Conservation (phyloP, 768 basidiomycete genomes). For the Leucosporidium yakuticum region DNA sequence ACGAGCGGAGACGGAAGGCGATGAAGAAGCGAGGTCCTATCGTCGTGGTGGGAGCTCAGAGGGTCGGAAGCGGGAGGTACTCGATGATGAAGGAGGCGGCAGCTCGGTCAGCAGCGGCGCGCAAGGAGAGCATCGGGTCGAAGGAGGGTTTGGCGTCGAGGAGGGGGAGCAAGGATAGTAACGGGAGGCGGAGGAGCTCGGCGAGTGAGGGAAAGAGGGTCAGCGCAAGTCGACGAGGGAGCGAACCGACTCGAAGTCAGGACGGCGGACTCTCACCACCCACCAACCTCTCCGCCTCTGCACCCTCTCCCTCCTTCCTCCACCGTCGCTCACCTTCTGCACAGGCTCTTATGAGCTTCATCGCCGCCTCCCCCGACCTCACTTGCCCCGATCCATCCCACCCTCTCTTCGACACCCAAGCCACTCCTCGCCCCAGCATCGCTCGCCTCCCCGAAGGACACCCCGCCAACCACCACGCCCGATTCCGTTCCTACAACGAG, state of each 20-base stretch:
- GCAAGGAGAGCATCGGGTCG: neutral
- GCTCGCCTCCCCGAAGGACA: neutral
- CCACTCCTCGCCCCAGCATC: neutral
- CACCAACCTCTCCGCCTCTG: neutral
- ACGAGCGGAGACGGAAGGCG: neutral
- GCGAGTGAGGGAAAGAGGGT: neutral
- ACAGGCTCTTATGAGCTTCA: neutral
- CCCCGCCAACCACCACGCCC: conserved; percentile 10
- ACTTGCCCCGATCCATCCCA: neutral
- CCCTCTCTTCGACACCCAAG: neutral
- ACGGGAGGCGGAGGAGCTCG: neutral
- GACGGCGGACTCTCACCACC: neutral
- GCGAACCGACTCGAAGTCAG: neutral
- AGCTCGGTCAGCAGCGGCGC: neutral
- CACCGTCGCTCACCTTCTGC: neutral
- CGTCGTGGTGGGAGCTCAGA: conserved; percentile 5
- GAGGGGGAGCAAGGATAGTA: neutral
- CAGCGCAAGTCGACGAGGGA: neutral
- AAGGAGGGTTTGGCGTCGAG: neutral
- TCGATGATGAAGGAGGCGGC: neutral
- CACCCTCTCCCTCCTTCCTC: too few relatives aligned
- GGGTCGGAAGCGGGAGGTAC: neutral
- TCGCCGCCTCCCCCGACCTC: conserved; percentile 21
- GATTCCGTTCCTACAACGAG: neutral
- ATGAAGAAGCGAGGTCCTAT: neutral